phyloP scores from a whole-genome alignment of 768 basidiomycete species.

The Xanthoconium stramineum region DNA sequence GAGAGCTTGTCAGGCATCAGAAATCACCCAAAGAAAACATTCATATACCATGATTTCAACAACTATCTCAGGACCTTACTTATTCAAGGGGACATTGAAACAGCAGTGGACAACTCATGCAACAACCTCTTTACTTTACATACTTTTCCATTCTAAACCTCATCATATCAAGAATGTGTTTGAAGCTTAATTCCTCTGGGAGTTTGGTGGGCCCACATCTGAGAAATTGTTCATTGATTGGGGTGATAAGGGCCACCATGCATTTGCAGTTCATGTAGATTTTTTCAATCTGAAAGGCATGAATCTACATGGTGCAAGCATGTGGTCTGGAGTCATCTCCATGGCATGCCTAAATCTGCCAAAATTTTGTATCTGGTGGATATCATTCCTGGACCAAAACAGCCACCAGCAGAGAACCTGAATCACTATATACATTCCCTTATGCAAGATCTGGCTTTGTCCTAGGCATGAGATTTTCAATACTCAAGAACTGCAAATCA shows the following conservation, averaged over 20 bases:
- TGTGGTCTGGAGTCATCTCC: background rate
- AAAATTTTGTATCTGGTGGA: background rate
- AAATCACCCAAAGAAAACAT: background rate
- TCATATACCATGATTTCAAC: conserved; percentile 8
- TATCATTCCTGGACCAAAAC: background rate
- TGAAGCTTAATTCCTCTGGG: background rate
- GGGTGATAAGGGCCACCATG: background rate
- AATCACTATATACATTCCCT: conserved; percentile 31
- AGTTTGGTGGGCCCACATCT: background rate
- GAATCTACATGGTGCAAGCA: background rate
- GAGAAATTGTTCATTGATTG: background rate
- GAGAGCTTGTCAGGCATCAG: rapidly evolving
- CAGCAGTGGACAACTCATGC: background rate
- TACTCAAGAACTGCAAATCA: conserved; percentile 16
- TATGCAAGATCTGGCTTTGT: conserved; percentile 29
- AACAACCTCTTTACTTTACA: background rate
- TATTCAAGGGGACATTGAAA: background rate
- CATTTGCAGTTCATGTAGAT: background rate
- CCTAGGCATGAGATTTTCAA: conserved; percentile 32
- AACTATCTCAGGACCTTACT: conserved; percentile 5
- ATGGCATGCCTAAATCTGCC: background rate
- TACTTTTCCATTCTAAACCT: no score
- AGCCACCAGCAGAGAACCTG: background rate
- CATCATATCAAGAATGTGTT: background rate
- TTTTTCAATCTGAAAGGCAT: background rate